Conservation (phyloP, 2,329 filamentous ascomycete species). For the Trichophyton rubrum region DNA sequence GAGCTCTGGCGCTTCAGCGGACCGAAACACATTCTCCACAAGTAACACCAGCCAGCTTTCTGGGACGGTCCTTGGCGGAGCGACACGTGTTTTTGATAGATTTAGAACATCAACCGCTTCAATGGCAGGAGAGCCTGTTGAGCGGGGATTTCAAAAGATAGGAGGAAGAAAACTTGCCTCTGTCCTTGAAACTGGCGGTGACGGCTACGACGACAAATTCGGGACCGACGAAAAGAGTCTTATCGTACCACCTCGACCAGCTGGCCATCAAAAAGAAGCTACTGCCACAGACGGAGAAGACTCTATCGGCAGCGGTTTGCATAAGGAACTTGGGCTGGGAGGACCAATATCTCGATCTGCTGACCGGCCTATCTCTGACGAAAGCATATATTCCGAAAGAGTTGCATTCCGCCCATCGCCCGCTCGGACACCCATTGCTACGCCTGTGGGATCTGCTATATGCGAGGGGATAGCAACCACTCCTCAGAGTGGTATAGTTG, state of each 20-base stretch:
- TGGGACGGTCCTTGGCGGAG: constrained; percentile 27
- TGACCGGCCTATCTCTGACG: constrained; percentile 12
- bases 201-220: constrained; percentile 31
- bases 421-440: constrained; percentile 32
- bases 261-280: constrained; percentile 17
- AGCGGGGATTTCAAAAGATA: constrained; percentile 39
- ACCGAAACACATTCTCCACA: background rate
- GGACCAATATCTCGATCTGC: constrained; percentile 5
- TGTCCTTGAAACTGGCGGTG: constrained; percentile 35
- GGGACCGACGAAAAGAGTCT: constrained; percentile 21
- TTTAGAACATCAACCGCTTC: constrained; percentile 29
- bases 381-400: constrained; percentile 17
- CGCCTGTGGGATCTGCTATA: constrained; percentile 20
- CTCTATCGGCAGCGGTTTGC: background rate
- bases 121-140: constrained; percentile 25
- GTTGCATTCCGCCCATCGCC: constrained; percentile 33
- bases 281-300: background rate
- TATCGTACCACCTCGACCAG: constrained; percentile 16
- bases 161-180: constrained; percentile 37
- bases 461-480: constrained; percentile 14
- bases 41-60: constrained; percentile 23
- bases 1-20: background rate
- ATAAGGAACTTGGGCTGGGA: constrained; percentile 9
- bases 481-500: constrained; percentile 10
- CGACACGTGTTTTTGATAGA: constrained; percentile 29